Evolutionary conservation across 768 basidiomycete species (phyloP), one percentile per base, ranked within the genome.

Genomic region (Botryobasidium botryosum): DNA sequence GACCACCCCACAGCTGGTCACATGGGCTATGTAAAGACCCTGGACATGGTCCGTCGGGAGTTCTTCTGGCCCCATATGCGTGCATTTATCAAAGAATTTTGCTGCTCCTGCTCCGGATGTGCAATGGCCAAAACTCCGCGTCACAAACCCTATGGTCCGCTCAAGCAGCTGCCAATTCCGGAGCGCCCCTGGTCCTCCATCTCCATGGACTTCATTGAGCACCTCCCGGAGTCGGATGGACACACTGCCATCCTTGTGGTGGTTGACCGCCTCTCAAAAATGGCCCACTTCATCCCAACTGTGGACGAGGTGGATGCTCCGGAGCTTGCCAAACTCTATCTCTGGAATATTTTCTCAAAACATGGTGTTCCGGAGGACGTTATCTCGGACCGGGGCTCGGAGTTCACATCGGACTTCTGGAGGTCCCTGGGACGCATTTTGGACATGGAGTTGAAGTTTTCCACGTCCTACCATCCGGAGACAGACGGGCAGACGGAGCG

Each of bases 401-500:
- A 49, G 13, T 51, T 40, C 42, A 20, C 33, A 4, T 18, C 26
- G 6, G 27, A 6, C 4, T 61, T 64, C 48, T 63, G 61, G 57
- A 50, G 51, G 46, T 46, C 52, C 18, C 41, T 60, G 2, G 45
- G 52, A 8, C 21, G 39, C 1, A 3, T 29, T 1, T 47, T 61
- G n/a, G 57, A 55, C 0, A 48, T 52, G 4, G 20, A 44, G 2
- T 44, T 50, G 40, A 51, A 49, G 3, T 37, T 63, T 0, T 59
- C 64, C 1, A 61, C 61, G 0, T 50, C 59, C 0, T 57, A 63
- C 38, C 66, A 67, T 45, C 65, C 62, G 0, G 62, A 67, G 47
- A 55, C 60, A 3, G 62, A 67, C 47, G 65, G 62, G 1, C 65
- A 63, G 47, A 63, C 57, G 0, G 61, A 66, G 50, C 48, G 58